Evolutionary conservation across 805 yeast species (phyloP), one percentile per base, ranked within the genome.

Genomic region (Saturnispora zaruensis): DNA sequence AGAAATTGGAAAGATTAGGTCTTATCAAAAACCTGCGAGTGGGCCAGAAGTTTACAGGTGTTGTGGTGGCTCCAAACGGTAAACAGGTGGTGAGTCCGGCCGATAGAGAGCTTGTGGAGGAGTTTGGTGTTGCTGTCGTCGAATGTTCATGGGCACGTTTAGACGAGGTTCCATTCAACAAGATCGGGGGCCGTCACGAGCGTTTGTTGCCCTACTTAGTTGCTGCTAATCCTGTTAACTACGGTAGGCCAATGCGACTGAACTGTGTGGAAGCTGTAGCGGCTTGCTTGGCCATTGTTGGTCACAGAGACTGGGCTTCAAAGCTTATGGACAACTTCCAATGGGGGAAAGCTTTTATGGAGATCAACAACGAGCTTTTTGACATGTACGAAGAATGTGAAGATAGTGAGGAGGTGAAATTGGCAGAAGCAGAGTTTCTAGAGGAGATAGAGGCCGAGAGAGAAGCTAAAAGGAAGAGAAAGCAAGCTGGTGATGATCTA

Each of bases 71-170:
- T 23, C 98, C 99, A 0, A 89, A 88, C 61, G 99, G 97, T 13
- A 84, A 82, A 59, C 75, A 79, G 6, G 90, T 88, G 1, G 96
- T 93, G 1, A 87, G 96, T 64, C 98, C 98, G 0, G 74, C 84
- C 56, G 99, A 93, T 64, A 62, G 67, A 38, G 85, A 78, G 44
- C 74, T 87, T 11, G 96, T 89, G 0, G 95, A 85, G 58, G 73
- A 73, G 26, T 63, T 72, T 38, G 99, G 99, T 34, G 93, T 89
- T n/a, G 96, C 99, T 0, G 99, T 93, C 7, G 98, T 93, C 2
- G 99, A 93, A 64, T 91, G 98, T 67, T 88, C 96, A 2, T 93
- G 99, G 99, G 99, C 99, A 0, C 72, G 98, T 49, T 65, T 93
- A n/a, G 96, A 89, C 50, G 99, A 93, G 65, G 81, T 93, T n/a